A percentile compares a stretch with the other conserved stretches of the same genome.
Evolutionary conservation across 148 eudicot genomes (phyloP).

Genomic region (Hydrangea macrophylla): DNA sequence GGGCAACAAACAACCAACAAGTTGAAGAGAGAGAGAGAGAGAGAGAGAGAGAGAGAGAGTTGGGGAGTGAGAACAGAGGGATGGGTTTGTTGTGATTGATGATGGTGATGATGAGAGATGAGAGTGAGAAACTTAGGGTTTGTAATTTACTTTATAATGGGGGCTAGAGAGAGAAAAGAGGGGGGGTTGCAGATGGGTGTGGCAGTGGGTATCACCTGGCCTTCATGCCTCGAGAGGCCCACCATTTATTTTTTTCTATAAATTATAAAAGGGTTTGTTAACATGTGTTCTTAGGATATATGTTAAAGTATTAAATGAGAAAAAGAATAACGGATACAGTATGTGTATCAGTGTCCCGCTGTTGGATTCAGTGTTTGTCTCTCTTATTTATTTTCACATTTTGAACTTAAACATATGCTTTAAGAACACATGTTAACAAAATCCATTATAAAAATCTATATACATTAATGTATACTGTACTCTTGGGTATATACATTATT

Average conservation of each 20-base stretch:
- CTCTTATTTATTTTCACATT: too few relatives aligned
- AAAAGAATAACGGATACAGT: too few relatives aligned
- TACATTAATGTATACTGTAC: too few relatives aligned
- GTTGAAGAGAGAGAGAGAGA: constrained; percentile 2
- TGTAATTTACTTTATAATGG: too few relatives aligned
- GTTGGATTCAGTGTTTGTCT: too few relatives aligned
- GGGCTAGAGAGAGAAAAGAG: constrained; percentile 10
- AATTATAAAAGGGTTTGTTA: not conserved
- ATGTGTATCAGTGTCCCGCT: not conserved
- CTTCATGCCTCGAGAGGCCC: constrained; percentile 31
- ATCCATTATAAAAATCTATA: not conserved
- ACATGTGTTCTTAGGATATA: not conserved
- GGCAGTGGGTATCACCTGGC: constrained; percentile 51
- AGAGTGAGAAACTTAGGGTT: constrained; percentile 14
- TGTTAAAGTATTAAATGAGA: not conserved
- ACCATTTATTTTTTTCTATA: constrained; percentile 5
- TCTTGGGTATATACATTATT: not conserved
- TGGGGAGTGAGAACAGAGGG: not conserved
- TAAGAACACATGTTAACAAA: not conserved
- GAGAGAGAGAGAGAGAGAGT: not conserved
- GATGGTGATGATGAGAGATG: constrained; percentile 14
- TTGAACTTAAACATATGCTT: too few relatives aligned
- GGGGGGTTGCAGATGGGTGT: constrained; percentile 27
- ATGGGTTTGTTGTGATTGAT: not conserved
- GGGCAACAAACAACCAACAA: not conserved